phyloP scores from a whole-genome alignment of 2,329 filamentous ascomycete species.

The Ceratocystis albifundus region DNA sequence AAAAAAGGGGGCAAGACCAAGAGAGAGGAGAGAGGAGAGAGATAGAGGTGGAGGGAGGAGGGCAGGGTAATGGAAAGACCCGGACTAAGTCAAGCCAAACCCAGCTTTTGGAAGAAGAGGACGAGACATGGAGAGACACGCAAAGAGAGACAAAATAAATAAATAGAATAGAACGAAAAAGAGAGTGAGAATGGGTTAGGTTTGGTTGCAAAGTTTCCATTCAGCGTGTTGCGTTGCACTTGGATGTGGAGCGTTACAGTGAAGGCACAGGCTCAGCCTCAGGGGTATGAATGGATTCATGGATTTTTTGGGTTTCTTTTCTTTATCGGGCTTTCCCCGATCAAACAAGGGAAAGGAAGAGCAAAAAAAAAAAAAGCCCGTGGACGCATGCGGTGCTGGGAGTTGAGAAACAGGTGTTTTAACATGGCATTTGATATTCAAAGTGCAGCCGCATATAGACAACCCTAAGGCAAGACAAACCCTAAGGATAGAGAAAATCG shows the following conservation, averaged over 20 bases:
- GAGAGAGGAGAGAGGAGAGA: background rate
- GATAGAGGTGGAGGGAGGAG: too few species aligned
- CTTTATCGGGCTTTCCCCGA: background rate
- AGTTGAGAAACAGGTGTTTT: too few species aligned
- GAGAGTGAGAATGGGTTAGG: background rate
- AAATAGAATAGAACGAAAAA: background rate
- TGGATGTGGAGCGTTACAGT: background rate
- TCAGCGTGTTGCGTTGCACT: slow-evolving; percentile 3
- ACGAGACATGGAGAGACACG: background rate
- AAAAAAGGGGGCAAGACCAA: background rate
- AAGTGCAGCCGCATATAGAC: too few species aligned
- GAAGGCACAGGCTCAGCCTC: slow-evolving; percentile 18
- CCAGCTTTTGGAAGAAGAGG: slow-evolving; percentile 6
- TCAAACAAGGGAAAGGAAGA: too few species aligned
- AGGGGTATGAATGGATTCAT: slow-evolving; percentile 12
- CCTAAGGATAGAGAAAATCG: too few species aligned
- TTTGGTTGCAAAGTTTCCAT: background rate
- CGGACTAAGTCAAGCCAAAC: background rate
- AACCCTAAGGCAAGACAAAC: too few species aligned
- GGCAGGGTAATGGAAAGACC: background rate
- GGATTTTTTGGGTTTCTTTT: background rate
- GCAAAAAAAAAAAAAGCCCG: too few species aligned
- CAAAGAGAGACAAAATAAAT: background rate
- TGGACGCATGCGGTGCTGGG: too few species aligned
- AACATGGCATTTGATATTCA: too few species aligned